phyloP scores from a whole-genome alignment of 2,329 filamentous ascomycete species.

The Phoma herbarum region DNA sequence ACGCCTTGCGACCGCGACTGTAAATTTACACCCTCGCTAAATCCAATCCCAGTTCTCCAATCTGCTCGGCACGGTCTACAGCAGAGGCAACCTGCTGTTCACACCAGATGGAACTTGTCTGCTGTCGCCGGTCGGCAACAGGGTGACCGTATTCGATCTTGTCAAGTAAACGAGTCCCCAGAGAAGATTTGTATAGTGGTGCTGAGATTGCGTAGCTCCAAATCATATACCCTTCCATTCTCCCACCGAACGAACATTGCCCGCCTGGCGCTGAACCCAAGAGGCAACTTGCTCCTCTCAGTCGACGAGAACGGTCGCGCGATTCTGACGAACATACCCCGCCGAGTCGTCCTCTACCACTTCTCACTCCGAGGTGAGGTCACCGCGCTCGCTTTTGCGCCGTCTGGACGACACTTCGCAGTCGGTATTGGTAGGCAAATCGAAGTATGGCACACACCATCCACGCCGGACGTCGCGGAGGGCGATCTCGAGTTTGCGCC shows the following conservation, averaged over 20 bases:
- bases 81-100: slow-evolving; percentile 96
- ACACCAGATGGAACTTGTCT: slow-evolving; percentile 95
- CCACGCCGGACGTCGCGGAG: slow-evolving; percentile 81
- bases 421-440: slow-evolving; percentile 86
- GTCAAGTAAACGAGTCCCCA: slow-evolving; percentile 74
- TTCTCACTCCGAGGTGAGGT: slow-evolving; percentile 92
- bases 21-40: slow-evolving; percentile 36
- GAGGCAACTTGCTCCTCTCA: slow-evolving; percentile 89
- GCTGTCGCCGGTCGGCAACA: slow-evolving; percentile 94
- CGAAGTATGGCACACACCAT: slow-evolving; percentile 96
- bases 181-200: neutral
- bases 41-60: slow-evolving; percentile 87
- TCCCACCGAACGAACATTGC: slow-evolving; percentile 93
- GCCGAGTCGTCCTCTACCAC: slow-evolving; percentile 87
- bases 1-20: slow-evolving; percentile 31
- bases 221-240: slow-evolving; percentile 86
- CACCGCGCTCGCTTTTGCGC: slow-evolving; percentile 87
- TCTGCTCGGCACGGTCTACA: slow-evolving; percentile 96
- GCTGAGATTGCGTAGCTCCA: slow-evolving; percentile 67
- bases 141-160: slow-evolving; percentile 94
- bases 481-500: slow-evolving; percentile 94
- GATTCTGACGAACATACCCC: slow-evolving; percentile 88
- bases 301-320: slow-evolving; percentile 94
- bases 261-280: slow-evolving; percentile 85
- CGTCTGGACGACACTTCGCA: slow-evolving; percentile 89